Conservation (phyloP, 371 early-diverging fungal genomes). For the Umbelopsis sp. region DNA sequence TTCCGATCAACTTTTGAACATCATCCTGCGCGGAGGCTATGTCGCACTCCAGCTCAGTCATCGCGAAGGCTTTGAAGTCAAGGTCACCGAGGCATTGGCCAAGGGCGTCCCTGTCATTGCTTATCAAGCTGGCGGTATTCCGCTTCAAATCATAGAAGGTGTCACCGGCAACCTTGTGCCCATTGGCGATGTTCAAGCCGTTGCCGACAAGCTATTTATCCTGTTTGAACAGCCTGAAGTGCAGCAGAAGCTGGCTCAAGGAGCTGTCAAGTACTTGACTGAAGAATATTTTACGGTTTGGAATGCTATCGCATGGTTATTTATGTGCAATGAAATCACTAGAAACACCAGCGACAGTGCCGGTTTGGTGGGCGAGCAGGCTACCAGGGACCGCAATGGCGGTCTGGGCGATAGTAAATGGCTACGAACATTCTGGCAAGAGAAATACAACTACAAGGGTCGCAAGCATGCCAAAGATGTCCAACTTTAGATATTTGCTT, state of each 20-base stretch:
- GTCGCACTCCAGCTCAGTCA: conserved; percentile 81
- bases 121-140: conserved; percentile 79
- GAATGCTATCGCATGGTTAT: conserved; percentile 71
- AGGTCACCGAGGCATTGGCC: conserved; percentile 85
- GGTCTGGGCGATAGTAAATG: conserved; percentile 16
- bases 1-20: conserved; percentile 81
- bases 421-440: conserved; percentile 17
- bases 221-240: conserved; percentile 55
- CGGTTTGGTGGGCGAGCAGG: conserved; percentile 29
- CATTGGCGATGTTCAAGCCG: conserved; percentile 63
- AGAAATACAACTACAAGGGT: conserved; percentile 4
- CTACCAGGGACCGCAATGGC: conserved; percentile 21
- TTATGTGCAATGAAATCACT: conserved; percentile 60
- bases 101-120: conserved; percentile 75
- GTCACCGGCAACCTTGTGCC: conserved; percentile 71
- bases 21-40: conserved; percentile 69
- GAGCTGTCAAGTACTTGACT: conserved; percentile 49
- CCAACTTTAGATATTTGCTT: neutral
- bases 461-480: conserved; percentile 11
- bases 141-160: conserved; percentile 73
- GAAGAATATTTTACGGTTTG: conserved; percentile 76
- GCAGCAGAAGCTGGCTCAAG: conserved; percentile 43
- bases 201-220: conserved; percentile 58
- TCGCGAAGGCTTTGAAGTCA: conserved; percentile 90
- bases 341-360: conserved; percentile 30